Evolutionary conservation across 768 basidiomycete species (phyloP).

Genomic region (Daedaleopsis sinensis): DNA sequence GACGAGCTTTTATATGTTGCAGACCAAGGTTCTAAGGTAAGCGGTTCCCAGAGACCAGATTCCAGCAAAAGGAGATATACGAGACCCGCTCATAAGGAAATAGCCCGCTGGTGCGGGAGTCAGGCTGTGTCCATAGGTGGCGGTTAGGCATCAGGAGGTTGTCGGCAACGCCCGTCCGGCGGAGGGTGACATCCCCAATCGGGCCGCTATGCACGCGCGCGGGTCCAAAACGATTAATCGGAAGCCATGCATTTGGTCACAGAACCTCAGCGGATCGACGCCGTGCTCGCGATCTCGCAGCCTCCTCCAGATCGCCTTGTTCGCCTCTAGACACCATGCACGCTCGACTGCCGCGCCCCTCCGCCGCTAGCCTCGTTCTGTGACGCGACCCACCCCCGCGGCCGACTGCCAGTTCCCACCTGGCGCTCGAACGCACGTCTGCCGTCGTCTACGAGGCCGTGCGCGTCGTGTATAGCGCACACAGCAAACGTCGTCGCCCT

Average conservation of each 20-base stretch:
- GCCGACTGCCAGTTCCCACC: not conserved
- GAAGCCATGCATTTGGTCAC: slow-evolving; percentile 13
- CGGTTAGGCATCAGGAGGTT: slow-evolving; percentile 19
- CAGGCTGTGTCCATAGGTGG: slow-evolving; percentile 19
- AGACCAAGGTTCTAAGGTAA: slow-evolving; percentile 15
- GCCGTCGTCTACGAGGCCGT: not conserved
- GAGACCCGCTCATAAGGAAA: slow-evolving; percentile 21
- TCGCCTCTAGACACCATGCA: slow-evolving; percentile 13
- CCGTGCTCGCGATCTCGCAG: slow-evolving; percentile 12
- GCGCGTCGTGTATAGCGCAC: not conserved
- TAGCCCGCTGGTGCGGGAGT: slow-evolving; percentile 17
- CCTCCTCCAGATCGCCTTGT: slow-evolving; percentile 10
- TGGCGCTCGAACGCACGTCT: not conserved
- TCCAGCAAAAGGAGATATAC: slow-evolving; percentile 18
- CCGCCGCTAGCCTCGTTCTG: slow-evolving; percentile 13
- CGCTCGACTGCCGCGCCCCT: slow-evolving; percentile 8
- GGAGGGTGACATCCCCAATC: slow-evolving; percentile 3
- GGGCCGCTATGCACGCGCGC: slow-evolving; percentile 6
- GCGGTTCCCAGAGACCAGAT: slow-evolving; percentile 19
- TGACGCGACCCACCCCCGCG: not conserved
- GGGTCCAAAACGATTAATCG: slow-evolving; percentile 11
- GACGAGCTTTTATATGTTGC: slow-evolving; percentile 23
- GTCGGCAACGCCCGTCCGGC: slow-evolving; percentile 15
- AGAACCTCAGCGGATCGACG: slow-evolving; percentile 23
- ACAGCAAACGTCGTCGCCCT: slow-evolving; percentile 1